Evolutionary conservation across 495 filamentous ascomycete genomes (phyloP).

Genomic region (Wilcoxina mikolae): DNA sequence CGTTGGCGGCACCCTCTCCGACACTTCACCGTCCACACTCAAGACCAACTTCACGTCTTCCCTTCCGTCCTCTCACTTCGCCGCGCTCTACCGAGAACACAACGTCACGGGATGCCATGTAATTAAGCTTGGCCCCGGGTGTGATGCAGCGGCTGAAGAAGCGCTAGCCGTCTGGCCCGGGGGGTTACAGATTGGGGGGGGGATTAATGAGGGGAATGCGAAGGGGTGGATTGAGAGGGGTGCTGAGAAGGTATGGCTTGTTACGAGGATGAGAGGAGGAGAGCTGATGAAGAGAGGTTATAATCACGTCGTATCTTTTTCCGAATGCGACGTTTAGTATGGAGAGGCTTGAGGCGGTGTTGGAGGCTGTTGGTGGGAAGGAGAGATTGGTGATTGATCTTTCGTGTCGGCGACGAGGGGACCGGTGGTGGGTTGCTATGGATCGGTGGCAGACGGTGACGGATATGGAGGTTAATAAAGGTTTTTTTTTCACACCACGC

Average conservation of each 20-base stretch:
- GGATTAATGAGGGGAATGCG: slow-evolving; percentile 75
- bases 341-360: slow-evolving; percentile 52
- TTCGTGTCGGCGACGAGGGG: slow-evolving; percentile 62
- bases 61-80: slow-evolving; percentile 65
- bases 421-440: slow-evolving; percentile 83
- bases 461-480: slow-evolving; percentile 78
- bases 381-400: slow-evolving; percentile 85
- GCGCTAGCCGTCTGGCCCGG: slow-evolving; percentile 61
- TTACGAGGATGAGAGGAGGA: slow-evolving; percentile 14
- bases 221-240: slow-evolving; percentile 70
- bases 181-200: slow-evolving; percentile 75
- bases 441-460: slow-evolving; percentile 97
- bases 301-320: slow-evolving; percentile 58
- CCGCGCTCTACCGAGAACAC: slow-evolving; percentile 59
- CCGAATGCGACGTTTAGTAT: slow-evolving; percentile 67
- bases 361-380: slow-evolving; percentile 51
- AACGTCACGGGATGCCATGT: slow-evolving; percentile 70
- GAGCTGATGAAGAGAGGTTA: slow-evolving; percentile 13
- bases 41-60: slow-evolving; percentile 84
- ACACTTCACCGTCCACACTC: slow-evolving; percentile 36
- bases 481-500: slow-evolving; percentile 31
- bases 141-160: slow-evolving; percentile 62
- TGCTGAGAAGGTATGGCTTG: slow-evolving; percentile 63
- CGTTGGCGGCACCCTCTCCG: slow-evolving; percentile 78
- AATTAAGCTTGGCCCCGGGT: slow-evolving; percentile 85